A percentile compares a stretch with the other conserved stretches of the same genome.
phyloP scores from a whole-genome alignment of 148 eudicot genomes.

The Silene latifolia region DNA sequence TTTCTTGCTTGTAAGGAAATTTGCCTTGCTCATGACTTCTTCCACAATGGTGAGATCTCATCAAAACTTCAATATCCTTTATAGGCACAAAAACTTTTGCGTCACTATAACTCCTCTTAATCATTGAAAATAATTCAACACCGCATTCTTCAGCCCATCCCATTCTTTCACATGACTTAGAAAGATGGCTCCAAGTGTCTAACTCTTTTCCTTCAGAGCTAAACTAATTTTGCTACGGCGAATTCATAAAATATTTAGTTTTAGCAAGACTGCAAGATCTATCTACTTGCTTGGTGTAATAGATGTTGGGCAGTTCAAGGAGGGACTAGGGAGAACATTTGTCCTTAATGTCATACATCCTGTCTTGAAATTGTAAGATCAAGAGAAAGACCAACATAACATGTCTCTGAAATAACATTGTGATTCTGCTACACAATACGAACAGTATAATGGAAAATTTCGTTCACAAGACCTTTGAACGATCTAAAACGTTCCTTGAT shows the following conservation, averaged over 20 bases:
- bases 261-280: neutral
- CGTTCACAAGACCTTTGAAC: neutral
- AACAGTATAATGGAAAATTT: neutral
- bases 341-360: neutral
- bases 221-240: neutral
- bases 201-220: neutral
- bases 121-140: no score
- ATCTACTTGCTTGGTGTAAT: neutral
- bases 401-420: neutral
- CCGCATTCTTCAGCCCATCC: no score
- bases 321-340: neutral
- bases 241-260: neutral
- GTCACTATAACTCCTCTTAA: no score
- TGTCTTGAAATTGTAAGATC: neutral
- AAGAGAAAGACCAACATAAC: neutral
- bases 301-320: neutral
- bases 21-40: no score
- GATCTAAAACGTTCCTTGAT: no score
- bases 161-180: no score
- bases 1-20: no score
- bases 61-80: no score
- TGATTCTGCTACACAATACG: neutral
- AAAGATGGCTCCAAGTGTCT: no score
- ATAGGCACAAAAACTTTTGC: no score
- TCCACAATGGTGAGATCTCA: no score